phyloP scores from a whole-genome alignment of 192 early-diverging fungal genomes.

The Thoreauomyces humboldtii region DNA sequence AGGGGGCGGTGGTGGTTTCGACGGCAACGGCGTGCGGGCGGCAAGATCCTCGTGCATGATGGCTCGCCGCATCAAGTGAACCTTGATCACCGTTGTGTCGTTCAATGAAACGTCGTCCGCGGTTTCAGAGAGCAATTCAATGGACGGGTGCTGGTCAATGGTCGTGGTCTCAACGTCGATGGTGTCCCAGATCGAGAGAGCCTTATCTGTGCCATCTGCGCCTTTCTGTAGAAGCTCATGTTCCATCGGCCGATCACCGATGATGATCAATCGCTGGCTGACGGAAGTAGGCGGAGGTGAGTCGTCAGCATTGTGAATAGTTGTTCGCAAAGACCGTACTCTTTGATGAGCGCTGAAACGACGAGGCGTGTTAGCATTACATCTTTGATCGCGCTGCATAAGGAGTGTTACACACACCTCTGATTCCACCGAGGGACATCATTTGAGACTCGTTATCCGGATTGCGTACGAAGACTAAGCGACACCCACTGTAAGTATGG shows the following conservation, averaged over 20 bases:
- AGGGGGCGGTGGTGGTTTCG: background rate
- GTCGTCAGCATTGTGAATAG: background rate
- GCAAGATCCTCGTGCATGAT: constrained; percentile 26
- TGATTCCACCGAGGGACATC: constrained; percentile 26
- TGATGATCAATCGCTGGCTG: constrained; percentile 23
- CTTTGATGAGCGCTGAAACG: constrained; percentile 15
- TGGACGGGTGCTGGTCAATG: constrained; percentile 20
- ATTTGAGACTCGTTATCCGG: constrained; percentile 19
- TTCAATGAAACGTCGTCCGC: background rate
- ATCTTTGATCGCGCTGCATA: too few species aligned
- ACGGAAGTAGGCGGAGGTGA: background rate
- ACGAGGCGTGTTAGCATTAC: too few species aligned
- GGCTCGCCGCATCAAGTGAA: constrained; percentile 15
- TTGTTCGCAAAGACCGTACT: background rate
- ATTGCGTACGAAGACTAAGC: constrained; percentile 19
- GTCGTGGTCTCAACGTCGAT: constrained; percentile 12
- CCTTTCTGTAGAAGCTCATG: background rate
- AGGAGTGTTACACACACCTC: constrained; percentile 16
- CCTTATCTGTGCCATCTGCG: background rate
- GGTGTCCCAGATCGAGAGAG: constrained; percentile 25
- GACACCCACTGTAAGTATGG: constrained; percentile 6
- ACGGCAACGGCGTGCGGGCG: background rate
- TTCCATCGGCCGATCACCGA: constrained; percentile 18
- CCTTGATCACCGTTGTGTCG: constrained; percentile 12
- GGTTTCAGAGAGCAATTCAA: constrained; percentile 16